Conservation (phyloP, 108 stramenopile genomes). For the Cylindrotheca fusiformis region DNA sequence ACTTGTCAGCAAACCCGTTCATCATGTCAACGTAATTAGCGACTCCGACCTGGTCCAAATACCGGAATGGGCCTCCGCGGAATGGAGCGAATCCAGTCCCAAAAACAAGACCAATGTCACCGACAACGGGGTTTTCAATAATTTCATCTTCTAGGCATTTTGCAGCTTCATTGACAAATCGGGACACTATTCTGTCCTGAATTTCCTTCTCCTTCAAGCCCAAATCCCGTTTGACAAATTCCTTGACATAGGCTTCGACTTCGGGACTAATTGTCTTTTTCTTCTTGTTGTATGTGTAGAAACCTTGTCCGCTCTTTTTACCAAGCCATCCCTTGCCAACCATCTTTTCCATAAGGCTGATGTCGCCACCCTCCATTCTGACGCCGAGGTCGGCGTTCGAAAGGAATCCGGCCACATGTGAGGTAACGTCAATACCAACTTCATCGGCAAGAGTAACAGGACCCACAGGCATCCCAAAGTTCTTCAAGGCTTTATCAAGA, state of each 20-base stretch:
- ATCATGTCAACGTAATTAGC: conserved; percentile 88
- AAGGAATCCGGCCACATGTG: conserved; percentile 91
- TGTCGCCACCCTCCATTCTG: conserved; percentile 94
- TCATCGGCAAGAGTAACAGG: conserved; percentile 93
- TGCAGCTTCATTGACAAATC: conserved; percentile 98
- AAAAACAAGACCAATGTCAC: conserved; percentile 99
- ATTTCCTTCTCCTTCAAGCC: conserved; percentile 83
- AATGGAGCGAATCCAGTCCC: conserved; percentile 99
- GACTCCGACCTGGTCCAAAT: conserved; percentile 91
- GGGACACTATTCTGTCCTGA: conserved; percentile 91
- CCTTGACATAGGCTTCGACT: conserved; percentile 66
- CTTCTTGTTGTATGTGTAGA: conserved; percentile 94
- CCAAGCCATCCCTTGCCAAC: conserved; percentile 95
- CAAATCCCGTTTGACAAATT: conserved; percentile 59
- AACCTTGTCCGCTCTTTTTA: conserved; percentile 95
- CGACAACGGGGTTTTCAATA: conserved; percentile 93
- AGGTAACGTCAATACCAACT: conserved; percentile 95
- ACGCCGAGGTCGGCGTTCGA: conserved; percentile 93
- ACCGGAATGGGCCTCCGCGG: conserved; percentile 98
- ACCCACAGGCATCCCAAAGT: conserved; percentile 98
- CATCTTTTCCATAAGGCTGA: conserved; percentile 89
- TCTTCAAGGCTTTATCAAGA: conserved; percentile 90
- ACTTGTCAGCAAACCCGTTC: conserved; percentile 90
- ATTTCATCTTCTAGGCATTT: conserved; percentile 98
- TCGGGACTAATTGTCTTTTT: conserved; percentile 90